Evolutionary conservation across 371 early-diverging fungal genomes (phyloP).

Genomic region (Lichtheimia ornata): DNA sequence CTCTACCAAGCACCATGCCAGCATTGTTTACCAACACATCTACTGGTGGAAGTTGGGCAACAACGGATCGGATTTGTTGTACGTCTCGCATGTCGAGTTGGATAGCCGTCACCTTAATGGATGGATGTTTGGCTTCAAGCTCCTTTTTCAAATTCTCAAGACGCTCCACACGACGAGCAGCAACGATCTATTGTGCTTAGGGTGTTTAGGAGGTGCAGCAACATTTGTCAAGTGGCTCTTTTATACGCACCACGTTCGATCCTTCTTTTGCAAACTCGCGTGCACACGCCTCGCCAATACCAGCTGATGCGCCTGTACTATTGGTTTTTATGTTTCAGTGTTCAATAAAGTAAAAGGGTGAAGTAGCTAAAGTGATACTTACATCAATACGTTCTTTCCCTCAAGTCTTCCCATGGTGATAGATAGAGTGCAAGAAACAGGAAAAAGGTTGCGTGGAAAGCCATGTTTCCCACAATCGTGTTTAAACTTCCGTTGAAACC

Average conservation of each 20-base stretch:
- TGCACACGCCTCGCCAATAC: slow-evolving; percentile 89
- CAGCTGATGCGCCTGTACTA: slow-evolving; percentile 93
- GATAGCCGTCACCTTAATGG: slow-evolving; percentile 59
- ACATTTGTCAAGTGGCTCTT: background rate
- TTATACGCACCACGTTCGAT: slow-evolving; percentile 63
- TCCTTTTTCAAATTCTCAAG: slow-evolving; percentile 60
- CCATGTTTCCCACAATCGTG: no score
- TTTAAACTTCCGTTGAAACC: no score
- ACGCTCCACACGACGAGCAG: slow-evolving; percentile 80
- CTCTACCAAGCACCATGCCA: slow-evolving; percentile 81
- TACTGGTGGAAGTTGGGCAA: slow-evolving; percentile 65
- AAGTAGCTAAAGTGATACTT: slow-evolving; percentile 10
- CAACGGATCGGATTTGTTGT: slow-evolving; percentile 54
- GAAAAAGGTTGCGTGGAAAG: background rate
- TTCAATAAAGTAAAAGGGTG: slow-evolving; percentile 3
- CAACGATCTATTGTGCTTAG: slow-evolving; percentile 52
- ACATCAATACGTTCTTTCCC: slow-evolving; percentile 63
- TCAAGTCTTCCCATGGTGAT: slow-evolving; percentile 29
- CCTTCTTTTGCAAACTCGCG: slow-evolving; percentile 84
- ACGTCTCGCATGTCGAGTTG: slow-evolving; percentile 77
- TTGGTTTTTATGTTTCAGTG: background rate
- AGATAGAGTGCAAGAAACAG: background rate
- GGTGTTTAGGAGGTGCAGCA: background rate
- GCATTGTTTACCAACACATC: slow-evolving; percentile 82
- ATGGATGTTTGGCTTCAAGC: slow-evolving; percentile 53